Evolutionary conservation across 495 filamentous ascomycete genomes (phyloP), one percentile per base, ranked within the genome.

Genomic region (Annulohypoxylon bovei): DNA sequence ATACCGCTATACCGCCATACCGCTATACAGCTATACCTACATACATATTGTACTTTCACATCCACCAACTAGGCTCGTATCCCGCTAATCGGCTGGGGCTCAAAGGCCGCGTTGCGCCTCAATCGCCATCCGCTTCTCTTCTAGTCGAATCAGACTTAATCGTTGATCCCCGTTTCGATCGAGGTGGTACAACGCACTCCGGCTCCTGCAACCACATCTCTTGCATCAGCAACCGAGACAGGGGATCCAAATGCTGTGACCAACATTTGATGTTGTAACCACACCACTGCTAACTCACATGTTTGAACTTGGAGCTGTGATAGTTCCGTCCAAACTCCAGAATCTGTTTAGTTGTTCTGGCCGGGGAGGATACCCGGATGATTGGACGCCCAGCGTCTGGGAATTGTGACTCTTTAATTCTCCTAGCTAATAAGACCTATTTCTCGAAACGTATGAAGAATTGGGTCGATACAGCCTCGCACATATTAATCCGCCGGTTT

Each of bases 251-350:
- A 59, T 68, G 54, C 14, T 65, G 70, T 68, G 70, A 68, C 70
- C 70, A 72, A 72, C 70, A 72, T 72, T 72, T 68, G 54, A 60
- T 67, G 60, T 27, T 72, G 70, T 72, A 72, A 72, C 65, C 70
- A 65, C 60, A 72, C 60, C 65, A 72, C 40, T 12, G 28, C 46
- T 32, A 46, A 65, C 65, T 72, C 60, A 72, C 70, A 68, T 72
- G 65, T 42, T 57, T 61, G 22, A 46, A 56, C 42, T 28, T 11
- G 25, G 16, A 30, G 54, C 40, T 50, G 58, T 44, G 46, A 67
- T 44, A 22, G 52, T 64, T 64, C 44, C 54, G 25, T 59, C 30
- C 20, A 54, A 47, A 30, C 47, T 55, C 39, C 37, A 62, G 35
- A 14, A 67, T 60, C 20, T 63, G 44, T 50, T 57, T 65, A 61